Base-by-base conservation (phyloP, 768 basidiomycete species). In the Termitomyces sp. region DNA sequence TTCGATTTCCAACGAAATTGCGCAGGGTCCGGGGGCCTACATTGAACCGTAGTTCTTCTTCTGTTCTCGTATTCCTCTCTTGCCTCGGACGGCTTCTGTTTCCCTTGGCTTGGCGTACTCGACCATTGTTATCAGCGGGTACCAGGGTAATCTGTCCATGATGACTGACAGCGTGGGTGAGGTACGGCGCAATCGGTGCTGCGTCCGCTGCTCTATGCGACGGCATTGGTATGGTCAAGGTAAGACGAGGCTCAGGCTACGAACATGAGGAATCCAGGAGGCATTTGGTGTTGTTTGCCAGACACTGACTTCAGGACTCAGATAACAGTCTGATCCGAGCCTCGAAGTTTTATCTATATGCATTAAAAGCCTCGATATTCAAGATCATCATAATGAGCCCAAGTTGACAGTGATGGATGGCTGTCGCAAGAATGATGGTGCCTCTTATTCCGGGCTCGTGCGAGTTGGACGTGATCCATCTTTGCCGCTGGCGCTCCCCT, bases 161-260 rank as follows among this genome's bases (percentile, higher is more conserved):
- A 69, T 81, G 82, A 51, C 75, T 77, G 64, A 80, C 74, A 68
- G 72, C 74, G 68, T 81, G 83, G 56, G 83, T 76, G 59, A 82
- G 79, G 76, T 83, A 86, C 58, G 84, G 85, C 47, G 80, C 75
- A 65, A 78, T 73, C 65, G 70, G 71, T 62, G 74, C 77, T 77
- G 77, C 77, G 75, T 78, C 78, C 73, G 76, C 73, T 73, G 70
- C 66, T 70, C 73, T 75, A 55, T 73, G 73, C 60, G 73, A 71
- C 58, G 78, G 73, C 78, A 79, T 80, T 70, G 71, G 56, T 60
- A 65, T 69, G 66, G 73, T 73, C 68, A 70, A 64, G 70, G 72
- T 68, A 63, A 72, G 67, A 71, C 42, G 42, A 44, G 20, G 22
- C 64, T 64, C 61, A 61, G 64, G 20, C 36, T 62, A 62, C 63